phyloP scores from a whole-genome alignment of 2,329 filamentous ascomycete species.

The Penicillium sp. region DNA sequence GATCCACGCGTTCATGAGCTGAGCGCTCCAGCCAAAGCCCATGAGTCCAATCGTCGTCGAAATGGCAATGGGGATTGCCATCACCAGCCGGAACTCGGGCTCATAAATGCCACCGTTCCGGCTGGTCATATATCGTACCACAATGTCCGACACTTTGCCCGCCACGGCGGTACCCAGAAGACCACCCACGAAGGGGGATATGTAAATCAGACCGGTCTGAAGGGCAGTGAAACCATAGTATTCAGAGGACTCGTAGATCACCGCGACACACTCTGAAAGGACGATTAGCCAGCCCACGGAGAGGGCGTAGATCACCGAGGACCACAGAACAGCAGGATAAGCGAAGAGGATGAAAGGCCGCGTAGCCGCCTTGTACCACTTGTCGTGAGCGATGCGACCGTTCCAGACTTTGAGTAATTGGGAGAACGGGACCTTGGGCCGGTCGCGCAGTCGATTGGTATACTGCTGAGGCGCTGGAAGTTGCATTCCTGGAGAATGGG shows the following conservation, averaged over 20 bases:
- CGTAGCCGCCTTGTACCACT: conserved; percentile 69
- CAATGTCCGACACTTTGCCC: conserved; percentile 76
- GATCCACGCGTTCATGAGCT: conserved; percentile 72
- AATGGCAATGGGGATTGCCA: conserved; percentile 74
- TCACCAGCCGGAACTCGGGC: conserved; percentile 84
- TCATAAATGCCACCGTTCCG: conserved; percentile 93
- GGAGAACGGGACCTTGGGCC: conserved; percentile 62
- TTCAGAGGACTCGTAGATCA: conserved; percentile 65
- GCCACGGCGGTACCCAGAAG: conserved; percentile 88
- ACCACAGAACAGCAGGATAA: conserved; percentile 89
- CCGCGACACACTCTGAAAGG: conserved; percentile 76
- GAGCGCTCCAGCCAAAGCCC: conserved; percentile 91
- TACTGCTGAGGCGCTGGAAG: conserved; percentile 47
- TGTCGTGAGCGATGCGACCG: conserved; percentile 70
- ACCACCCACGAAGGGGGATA: conserved; percentile 83
- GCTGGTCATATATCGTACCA: conserved; percentile 74
- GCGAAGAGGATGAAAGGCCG: conserved; percentile 80
- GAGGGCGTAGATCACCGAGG: conserved; percentile 73
- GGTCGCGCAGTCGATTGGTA: conserved; percentile 62
- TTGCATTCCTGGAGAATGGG: conserved; percentile 23
- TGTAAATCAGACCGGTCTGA: conserved; percentile 77
- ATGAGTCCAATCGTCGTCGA: conserved; percentile 80
- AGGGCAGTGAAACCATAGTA: conserved; percentile 77
- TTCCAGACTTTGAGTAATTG: conserved; percentile 72
- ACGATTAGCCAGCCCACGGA: conserved; percentile 95